These are phyloP conservation scores for Puccinia triticina DNA, from an alignment of 1,284 basidiomycete species.

Conservation along the genomic window DNA sequence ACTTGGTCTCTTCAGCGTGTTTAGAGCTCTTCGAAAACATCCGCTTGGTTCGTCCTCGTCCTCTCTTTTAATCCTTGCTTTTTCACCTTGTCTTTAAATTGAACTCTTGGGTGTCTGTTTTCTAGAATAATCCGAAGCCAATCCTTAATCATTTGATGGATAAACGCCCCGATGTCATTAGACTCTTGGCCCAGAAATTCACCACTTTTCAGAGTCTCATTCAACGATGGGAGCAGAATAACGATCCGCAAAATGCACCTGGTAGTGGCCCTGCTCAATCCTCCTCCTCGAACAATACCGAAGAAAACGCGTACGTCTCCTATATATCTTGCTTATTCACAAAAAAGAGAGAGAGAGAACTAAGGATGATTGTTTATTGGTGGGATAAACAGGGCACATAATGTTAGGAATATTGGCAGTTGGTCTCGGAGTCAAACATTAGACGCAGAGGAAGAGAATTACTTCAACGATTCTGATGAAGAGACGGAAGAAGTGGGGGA, in stretches of 20 bases:
- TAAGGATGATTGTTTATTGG: conserved; percentile 25
- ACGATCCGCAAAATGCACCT: conserved; percentile 63
- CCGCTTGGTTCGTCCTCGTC: conserved; percentile 65
- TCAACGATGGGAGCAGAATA: conserved; percentile 85
- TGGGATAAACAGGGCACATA: conserved; percentile 10
- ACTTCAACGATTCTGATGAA: conserved; percentile 51
- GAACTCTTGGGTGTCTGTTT: conserved; percentile 5
- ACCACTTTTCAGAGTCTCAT: conserved; percentile 74
- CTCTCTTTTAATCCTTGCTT: conserved; percentile 15
- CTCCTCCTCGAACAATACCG: conserved; percentile 5
- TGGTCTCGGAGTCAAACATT: conserved; percentile 43
- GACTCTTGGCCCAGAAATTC: conserved; percentile 68
- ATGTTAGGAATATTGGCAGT: conserved; percentile 49
- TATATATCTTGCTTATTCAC: conserved; percentile 22
- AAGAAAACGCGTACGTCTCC: conserved; percentile 51
- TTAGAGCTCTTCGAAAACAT: conserved; percentile 93
- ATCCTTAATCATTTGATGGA: conserved; percentile 83
- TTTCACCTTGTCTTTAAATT: background rate
- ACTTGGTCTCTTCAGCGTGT: conserved; percentile 88
- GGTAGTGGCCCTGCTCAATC: too few relatives aligned
- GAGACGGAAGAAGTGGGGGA: conserved; percentile 20
- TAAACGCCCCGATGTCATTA: conserved; percentile 70
- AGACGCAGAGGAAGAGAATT: conserved; percentile 50
- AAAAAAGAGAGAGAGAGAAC: background rate
- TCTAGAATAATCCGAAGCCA: conserved; percentile 69